phyloP scores from a whole-genome alignment of 306 rosid genomes.

The Ochetophila trinervis region DNA sequence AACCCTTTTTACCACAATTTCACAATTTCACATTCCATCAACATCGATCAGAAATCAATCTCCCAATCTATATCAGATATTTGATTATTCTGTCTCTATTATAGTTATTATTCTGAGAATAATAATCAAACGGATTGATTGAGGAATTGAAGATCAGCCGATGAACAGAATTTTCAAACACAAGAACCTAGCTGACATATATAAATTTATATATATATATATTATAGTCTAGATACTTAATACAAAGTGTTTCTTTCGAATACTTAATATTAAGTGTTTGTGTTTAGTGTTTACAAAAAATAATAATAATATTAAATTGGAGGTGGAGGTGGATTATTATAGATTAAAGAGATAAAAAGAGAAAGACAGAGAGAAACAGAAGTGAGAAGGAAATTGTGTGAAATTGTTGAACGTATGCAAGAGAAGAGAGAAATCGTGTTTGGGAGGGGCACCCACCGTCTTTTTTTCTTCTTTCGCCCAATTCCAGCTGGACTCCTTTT shows the following conservation, averaged over 20 bases:
- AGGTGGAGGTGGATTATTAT: neutral
- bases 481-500: neutral
- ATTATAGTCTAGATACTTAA: no score
- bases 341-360: neutral
- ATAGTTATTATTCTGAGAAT: no score
- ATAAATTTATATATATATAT: no score
- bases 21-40: slow-evolving; percentile 23
- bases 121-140: no score
- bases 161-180: no score
- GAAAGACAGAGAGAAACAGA: neutral
- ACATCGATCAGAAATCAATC: slow-evolving; percentile 16
- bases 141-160: no score
- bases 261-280: no score
- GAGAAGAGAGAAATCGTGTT: neutral
- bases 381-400: slow-evolving; percentile 6
- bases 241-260: no score
- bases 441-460: slow-evolving; percentile 23
- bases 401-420: no score
- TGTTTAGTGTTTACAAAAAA: no score
- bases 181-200: no score
- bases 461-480: slow-evolving; percentile 1
- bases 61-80: neutral
- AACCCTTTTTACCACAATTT: slow-evolving; percentile 5
- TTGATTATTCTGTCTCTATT: no score
- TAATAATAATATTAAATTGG: neutral